These are phyloP conservation scores for Phytophthora brassicae DNA, from an alignment of 352 stramenopile species.

Conservation along the genomic window DNA sequence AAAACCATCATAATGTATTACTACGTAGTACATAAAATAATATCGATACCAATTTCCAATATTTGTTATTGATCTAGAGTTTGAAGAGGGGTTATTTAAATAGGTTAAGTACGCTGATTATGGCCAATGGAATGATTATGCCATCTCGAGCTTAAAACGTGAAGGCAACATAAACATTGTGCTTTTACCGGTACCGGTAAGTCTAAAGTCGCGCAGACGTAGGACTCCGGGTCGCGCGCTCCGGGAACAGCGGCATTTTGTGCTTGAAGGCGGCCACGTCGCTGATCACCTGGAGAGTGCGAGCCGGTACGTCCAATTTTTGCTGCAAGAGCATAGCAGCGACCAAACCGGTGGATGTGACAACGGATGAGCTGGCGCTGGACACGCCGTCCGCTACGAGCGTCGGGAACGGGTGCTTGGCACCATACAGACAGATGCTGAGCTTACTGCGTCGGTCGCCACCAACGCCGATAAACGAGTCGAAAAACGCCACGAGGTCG, in stretches of 20 bases:
- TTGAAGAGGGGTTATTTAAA: too few species aligned
- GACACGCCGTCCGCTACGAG: constrained; percentile 13
- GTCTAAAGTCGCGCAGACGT: constrained; percentile 19
- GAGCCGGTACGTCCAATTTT: not conserved
- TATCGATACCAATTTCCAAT: too few species aligned
- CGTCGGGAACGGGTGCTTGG: constrained; percentile 46
- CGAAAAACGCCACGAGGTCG: constrained; percentile 65
- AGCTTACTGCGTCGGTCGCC: constrained; percentile 50
- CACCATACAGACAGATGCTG: constrained; percentile 53
- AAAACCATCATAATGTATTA: too few species aligned
- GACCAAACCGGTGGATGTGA: constrained; percentile 23
- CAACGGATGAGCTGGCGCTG: not conserved
- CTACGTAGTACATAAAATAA: too few species aligned
- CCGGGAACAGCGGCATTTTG: constrained; percentile 66
- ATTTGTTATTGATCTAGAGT: too few species aligned
- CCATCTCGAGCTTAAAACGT: too few species aligned
- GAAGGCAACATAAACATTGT: not conserved
- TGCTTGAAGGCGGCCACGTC: constrained; percentile 66
- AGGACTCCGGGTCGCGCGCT: constrained; percentile 34
- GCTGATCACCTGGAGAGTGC: constrained; percentile 35
- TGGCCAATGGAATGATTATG: too few species aligned
- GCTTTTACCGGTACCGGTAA: too few species aligned
- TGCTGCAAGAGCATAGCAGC: constrained; percentile 45
- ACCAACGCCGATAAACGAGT: constrained; percentile 45
- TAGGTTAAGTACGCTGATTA: too few species aligned